These are phyloP conservation scores for Pseudozyma sp. DNA, from an alignment of 1,284 basidiomycete genomes.

Conservation along the genomic window DNA sequence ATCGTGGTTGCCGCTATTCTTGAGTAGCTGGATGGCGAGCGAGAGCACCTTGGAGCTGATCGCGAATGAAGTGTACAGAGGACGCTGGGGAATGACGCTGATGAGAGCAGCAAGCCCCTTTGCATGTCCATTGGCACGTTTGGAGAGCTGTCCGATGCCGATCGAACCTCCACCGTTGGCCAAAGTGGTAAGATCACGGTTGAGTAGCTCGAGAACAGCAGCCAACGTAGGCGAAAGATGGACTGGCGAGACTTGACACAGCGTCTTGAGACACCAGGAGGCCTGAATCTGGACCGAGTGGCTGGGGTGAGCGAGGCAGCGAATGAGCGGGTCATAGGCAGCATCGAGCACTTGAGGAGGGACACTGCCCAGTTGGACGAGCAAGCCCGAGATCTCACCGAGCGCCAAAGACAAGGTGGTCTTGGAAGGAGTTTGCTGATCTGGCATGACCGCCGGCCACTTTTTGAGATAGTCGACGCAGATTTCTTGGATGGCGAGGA, in stretches of 20 bases:
- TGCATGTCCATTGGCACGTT: conserved; percentile 86
- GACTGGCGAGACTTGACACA: conserved; percentile 87
- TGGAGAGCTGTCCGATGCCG: conserved; percentile 76
- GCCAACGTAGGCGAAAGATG: conserved; percentile 83
- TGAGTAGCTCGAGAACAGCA: conserved; percentile 80
- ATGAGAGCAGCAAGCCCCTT: conserved; percentile 89
- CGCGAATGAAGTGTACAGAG: conserved; percentile 94
- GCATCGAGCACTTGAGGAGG: conserved; percentile 90
- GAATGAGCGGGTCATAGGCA: conserved; percentile 84
- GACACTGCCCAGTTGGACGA: conserved; percentile 91
- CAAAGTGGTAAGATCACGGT: conserved; percentile 78
- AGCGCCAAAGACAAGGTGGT: conserved; percentile 81
- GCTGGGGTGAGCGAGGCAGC: conserved; percentile 86
- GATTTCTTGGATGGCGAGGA: conserved; percentile 87
- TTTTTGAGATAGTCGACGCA: conserved; percentile 83
- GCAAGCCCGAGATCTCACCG: conserved; percentile 83
- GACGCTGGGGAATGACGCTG: conserved; percentile 84
- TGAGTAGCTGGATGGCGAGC: conserved; percentile 88
- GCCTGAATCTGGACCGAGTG: conserved; percentile 87
- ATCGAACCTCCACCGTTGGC: conserved; percentile 59
- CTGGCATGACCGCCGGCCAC: conserved; percentile 93
- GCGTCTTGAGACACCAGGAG: conserved; percentile 87
- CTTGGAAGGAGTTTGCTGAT: conserved; percentile 79
- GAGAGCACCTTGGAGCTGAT: conserved; percentile 90
- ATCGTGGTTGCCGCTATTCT: conserved; percentile 89